Conservation (phyloP, 441 rosid genomes). For the Gossypium davidsonii region DNA sequence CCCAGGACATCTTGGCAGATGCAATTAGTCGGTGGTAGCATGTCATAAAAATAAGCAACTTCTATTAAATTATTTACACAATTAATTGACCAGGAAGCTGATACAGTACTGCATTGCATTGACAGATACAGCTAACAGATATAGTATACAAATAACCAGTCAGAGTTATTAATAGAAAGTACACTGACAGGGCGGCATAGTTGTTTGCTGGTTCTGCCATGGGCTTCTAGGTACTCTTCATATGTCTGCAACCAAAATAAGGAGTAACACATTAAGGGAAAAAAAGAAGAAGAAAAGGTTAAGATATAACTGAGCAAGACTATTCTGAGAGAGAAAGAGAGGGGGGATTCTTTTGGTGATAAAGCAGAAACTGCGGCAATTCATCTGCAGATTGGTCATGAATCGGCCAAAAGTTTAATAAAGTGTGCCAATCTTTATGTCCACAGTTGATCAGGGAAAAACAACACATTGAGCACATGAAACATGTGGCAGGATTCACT, state of each 20-base stretch:
- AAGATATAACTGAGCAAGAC: neutral
- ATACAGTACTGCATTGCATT: slow-evolving; percentile 5
- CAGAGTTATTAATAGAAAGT: slow-evolving; percentile 5
- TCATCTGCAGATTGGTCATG: neutral
- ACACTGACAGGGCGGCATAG: slow-evolving; percentile 60
- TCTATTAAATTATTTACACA: neutral
- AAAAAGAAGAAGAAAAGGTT: neutral
- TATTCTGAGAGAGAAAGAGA: neutral
- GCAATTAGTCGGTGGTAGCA: neutral
- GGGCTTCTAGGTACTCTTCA: slow-evolving; percentile 85
- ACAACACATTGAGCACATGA: neutral
- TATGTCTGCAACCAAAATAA: slow-evolving; percentile 61
- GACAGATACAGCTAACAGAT: neutral
- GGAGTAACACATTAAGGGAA: slow-evolving; percentile 10
- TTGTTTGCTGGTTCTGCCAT: slow-evolving; percentile 63
- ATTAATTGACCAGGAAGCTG: neutral
- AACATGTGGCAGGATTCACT: neutral
- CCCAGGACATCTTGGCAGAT: neutral
- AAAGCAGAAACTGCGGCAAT: no score
- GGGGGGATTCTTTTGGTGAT: neutral
- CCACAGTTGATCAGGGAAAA: neutral
- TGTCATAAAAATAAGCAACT: neutral
- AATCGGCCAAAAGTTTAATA: neutral
- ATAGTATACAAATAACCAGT: neutral
- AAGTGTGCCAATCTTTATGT: neutral